phyloP scores from a whole-genome alignment of 805 yeast genomes.

The Monosporozyma unispora region DNA sequence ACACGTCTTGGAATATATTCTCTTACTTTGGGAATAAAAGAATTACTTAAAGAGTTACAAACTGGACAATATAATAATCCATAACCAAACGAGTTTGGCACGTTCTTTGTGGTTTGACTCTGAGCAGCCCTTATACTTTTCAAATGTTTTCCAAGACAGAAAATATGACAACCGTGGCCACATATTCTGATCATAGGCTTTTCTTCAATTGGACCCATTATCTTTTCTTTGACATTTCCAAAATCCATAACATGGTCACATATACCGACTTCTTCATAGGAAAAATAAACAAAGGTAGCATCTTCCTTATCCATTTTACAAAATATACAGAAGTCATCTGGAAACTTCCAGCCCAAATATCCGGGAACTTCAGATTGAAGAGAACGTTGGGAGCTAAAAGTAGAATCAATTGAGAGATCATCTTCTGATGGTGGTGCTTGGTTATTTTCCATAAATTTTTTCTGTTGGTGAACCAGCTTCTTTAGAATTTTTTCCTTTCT shows the following conservation, averaged over 20 bases:
- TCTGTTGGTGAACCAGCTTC: slow-evolving; percentile 72
- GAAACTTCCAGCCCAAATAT: slow-evolving; percentile 12
- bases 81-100: slow-evolving; percentile 63
- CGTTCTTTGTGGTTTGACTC: slow-evolving; percentile 70
- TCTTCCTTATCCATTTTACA: slow-evolving; percentile 27
- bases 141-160: slow-evolving; percentile 62
- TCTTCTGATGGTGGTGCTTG: slow-evolving; percentile 20
- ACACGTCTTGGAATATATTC: slow-evolving; percentile 5
- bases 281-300: slow-evolving; percentile 24
- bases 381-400: neutral
- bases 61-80: slow-evolving; percentile 82
- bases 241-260: slow-evolving; percentile 17
- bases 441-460: slow-evolving; percentile 55
- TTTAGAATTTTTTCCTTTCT: slow-evolving; percentile 66
- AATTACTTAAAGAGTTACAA: slow-evolving; percentile 78
- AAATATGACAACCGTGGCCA: slow-evolving; percentile 88
- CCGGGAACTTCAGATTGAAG: neutral
- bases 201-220: neutral
- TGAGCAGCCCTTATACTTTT: slow-evolving; percentile 46
- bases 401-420: slow-evolving; percentile 8
- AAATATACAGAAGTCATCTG: slow-evolving; percentile 26
- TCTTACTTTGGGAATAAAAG: slow-evolving; percentile 58
- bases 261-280: slow-evolving; percentile 23
- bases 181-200: slow-evolving; percentile 43
- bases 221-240: slow-evolving; percentile 13